Base-by-base conservation (phyloP, 1,139 yeast species). In the Maudiozyma humilis region DNA sequence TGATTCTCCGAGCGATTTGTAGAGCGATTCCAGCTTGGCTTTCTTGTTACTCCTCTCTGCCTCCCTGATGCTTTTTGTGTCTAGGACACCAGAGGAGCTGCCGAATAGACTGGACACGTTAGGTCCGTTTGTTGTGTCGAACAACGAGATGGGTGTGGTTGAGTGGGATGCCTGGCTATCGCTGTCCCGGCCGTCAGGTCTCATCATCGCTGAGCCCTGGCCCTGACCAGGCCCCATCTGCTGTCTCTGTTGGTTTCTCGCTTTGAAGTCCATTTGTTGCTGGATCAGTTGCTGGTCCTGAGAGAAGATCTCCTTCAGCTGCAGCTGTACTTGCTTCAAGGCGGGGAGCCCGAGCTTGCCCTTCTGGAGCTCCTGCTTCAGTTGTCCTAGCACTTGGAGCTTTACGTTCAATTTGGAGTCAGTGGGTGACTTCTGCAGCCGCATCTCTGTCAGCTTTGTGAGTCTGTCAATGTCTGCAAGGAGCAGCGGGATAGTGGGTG, bases 251-350 rank as follows among this genome's bases (percentile, higher is more conserved):
- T 53, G 52, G 40, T 50, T 49, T 23, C 44, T 48, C 18, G 44
- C 47, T 41, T 49, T 50, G 15, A 47, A 41, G 23, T 51, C 50
- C 37, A 52, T 55, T 32, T 52, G 54, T 25, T 54, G 54, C 33
- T 50, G 56, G 34, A 59, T 40, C 13, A 50, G 43, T 39, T 61
- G 62, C 40, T 61, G 64, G 41, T 62, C 66, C 45, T 62, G 64
- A 4, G 63, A 57, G 46, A 62, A 62, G 4, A 60, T 59, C 40
- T 60, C 59, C 35, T 54, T 69, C 42, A 75, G 54, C 51, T 73
- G 76, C 23, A 56, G 51, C 47, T 71, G 73, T 3, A 73, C 69
- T 33, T 62, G 63, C 6, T 63, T 64, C 36, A 74, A 55, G 10
- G 65, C 64, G 13, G 61, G 58, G 2, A 65, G 59, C 2, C 75